Evolutionary conservation across 352 stramenopile species (phyloP).

Genomic region (Phytophthora fragariaefolia): DNA sequence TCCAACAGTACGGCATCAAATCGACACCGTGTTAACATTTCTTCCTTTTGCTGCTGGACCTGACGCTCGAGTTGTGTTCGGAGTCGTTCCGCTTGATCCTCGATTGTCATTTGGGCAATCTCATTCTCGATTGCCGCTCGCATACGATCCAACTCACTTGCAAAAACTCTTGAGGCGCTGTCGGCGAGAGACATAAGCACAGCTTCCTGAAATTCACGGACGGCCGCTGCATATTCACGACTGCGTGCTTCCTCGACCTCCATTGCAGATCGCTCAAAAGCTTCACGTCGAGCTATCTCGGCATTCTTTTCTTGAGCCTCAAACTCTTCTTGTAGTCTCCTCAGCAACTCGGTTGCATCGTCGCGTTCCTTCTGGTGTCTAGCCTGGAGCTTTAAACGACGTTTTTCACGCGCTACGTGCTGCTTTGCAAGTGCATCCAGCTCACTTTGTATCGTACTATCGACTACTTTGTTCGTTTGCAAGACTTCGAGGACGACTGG

Average conservation of each 20-base stretch:
- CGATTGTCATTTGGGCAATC: constrained; percentile 19
- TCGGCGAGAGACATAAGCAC: constrained; percentile 24
- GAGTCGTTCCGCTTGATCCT: constrained; percentile 30
- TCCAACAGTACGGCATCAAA: constrained; percentile 41
- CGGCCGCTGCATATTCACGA: constrained; percentile 10
- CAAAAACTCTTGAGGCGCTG: constrained; percentile 19
- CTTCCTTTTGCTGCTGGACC: constrained; percentile 19
- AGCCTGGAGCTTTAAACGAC: constrained; percentile 22
- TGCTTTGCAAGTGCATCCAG: constrained; percentile 24
- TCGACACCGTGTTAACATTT: background rate
- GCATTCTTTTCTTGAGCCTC: constrained; percentile 21
- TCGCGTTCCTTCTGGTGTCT: constrained; percentile 19
- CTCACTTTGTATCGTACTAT: constrained; percentile 6
- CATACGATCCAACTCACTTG: background rate
- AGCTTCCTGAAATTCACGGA: constrained; percentile 21
- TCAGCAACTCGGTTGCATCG: constrained; percentile 19
- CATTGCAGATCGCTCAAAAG: constrained; percentile 25
- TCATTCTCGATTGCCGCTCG: constrained; percentile 12
- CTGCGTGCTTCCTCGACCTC: constrained; percentile 14
- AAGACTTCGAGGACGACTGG: background rate
- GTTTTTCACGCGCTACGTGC: constrained; percentile 24
- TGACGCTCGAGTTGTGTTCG: constrained; percentile 24
- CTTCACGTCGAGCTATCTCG: constrained; percentile 19
- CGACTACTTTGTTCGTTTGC: background rate
- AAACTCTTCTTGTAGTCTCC: constrained; percentile 29